Evolutionary conservation across 306 rosid genomes (phyloP), one percentile per base, ranked within the genome.

Genomic region (Quillaja saponaria): DNA sequence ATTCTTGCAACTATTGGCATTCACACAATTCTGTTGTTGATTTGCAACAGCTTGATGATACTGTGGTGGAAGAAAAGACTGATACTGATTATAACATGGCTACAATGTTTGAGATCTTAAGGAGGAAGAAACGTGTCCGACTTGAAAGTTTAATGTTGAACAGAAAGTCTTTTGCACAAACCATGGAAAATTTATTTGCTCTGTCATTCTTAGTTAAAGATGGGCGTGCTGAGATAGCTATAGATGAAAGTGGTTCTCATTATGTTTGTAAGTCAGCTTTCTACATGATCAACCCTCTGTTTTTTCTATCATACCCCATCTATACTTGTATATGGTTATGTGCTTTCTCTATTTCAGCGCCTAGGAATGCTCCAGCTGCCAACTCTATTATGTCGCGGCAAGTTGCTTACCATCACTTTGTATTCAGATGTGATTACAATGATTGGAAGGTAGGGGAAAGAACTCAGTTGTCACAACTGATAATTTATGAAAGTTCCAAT

Each of bases 141-240:
- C 88, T 85, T 31, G 96, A 91, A 61, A 55, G 78, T 39, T 65
- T 86, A 33, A 68, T 91, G 42, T 63, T 91, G 49, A 84, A 88
- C 71, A 82, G 88, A 37, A 58, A 6, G 33, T 88, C 95, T 9
- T 91, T 88, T 73, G 81, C 95, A 20, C 95, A 88, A 79, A 91
- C 91, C 0, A 90, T 91, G 11, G 97, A 91, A 57, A 91, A 91
- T 64, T 64, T 91, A 70, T 86, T 88, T 77, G 81, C 96, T 48
- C 74, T 84, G 14, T 91, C 97, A 31, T 91, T 88, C 63, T 77
- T 91, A 2, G 90, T 82, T 6, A 91, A 88, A 78, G 97, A 91
- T 69, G 95, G 96, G 13, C 92, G 95, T 18, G 96, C 81, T 62
- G 84, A 68, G 61, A 80, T 88, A 56, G 65, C 45, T 16, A 54